Evolutionary conservation across 805 yeast species (phyloP).

Genomic region (Diddensiella transvaalensis): DNA sequence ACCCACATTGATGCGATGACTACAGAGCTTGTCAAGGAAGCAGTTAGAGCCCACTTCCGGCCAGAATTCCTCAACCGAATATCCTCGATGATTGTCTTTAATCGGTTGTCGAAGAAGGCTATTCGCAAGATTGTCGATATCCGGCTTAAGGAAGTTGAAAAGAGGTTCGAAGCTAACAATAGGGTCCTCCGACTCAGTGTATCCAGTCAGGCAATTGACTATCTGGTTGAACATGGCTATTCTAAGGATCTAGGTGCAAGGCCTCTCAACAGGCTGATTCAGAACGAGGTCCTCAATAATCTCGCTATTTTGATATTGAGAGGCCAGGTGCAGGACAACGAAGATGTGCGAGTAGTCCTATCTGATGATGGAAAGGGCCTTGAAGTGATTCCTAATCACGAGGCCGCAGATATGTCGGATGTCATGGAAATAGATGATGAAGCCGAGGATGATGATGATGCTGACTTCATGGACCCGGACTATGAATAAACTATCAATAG

Average conservation of each 20-base stretch:
- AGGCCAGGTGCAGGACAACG: constrained; percentile 87
- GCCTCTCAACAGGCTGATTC: constrained; percentile 85
- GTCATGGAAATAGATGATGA: constrained; percentile 30
- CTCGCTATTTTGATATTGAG: constrained; percentile 84
- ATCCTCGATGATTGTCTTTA: constrained; percentile 87
- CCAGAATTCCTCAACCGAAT: constrained; percentile 98
- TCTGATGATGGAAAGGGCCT: constrained; percentile 50
- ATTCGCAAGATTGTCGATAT: constrained; percentile 88
- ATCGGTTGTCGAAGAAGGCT: constrained; percentile 85
- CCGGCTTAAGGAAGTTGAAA: constrained; percentile 78
- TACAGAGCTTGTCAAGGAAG: constrained; percentile 72
- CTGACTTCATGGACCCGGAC: constrained; percentile 4
- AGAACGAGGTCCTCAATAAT: constrained; percentile 78
- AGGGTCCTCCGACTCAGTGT: constrained; percentile 69
- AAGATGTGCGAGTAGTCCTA: constrained; percentile 63
- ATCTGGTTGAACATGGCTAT: constrained; percentile 81
- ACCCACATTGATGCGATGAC: constrained; percentile 60
- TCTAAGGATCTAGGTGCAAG: constrained; percentile 94
- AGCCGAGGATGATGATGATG: constrained; percentile 9
- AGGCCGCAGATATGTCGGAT: constrained; percentile 46
- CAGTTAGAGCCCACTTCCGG: constrained; percentile 86
- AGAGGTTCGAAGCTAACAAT: constrained; percentile 80
- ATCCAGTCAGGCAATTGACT: constrained; percentile 74
- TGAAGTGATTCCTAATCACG: constrained; percentile 84
- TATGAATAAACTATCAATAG: constrained; percentile 8